phyloP scores from a whole-genome alignment of 2,329 filamentous ascomycete species.

The Colletotrichum falcatum region DNA sequence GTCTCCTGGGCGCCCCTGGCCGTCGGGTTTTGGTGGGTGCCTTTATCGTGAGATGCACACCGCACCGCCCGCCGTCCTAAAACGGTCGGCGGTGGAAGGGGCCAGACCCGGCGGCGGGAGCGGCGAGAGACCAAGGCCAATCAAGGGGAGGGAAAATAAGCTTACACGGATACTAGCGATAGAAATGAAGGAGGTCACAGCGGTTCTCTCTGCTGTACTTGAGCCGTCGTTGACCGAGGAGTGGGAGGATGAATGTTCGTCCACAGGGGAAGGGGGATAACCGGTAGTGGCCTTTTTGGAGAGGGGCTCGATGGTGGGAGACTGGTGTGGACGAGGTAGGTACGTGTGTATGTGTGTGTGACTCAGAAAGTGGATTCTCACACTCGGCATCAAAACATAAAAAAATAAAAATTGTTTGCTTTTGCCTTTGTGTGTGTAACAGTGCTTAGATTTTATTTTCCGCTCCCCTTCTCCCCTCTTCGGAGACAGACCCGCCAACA shows the following conservation, averaged over 20 bases:
- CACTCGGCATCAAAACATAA: neutral
- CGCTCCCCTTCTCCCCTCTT: neutral
- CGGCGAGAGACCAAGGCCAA: neutral
- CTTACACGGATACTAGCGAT: slow-evolving; percentile 20
- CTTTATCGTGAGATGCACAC: slow-evolving; percentile 21
- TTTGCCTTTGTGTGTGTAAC: neutral
- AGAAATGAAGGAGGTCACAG: slow-evolving; percentile 7
- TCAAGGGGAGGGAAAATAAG: slow-evolving; percentile 18
- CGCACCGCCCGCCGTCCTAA: slow-evolving; percentile 4
- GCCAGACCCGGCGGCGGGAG: neutral
- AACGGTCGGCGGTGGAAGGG: slow-evolving; percentile 7
- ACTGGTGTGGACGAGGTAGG: neutral
- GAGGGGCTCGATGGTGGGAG: neutral
- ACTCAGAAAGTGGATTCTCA: slow-evolving; percentile 28
- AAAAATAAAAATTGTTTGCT: slow-evolving; percentile 16
- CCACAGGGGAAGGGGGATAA: slow-evolving; percentile 38
- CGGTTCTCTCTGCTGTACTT: slow-evolving; percentile 27
- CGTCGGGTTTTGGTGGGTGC: slow-evolving; percentile 4
- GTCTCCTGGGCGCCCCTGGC: neutral
- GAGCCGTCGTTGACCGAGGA: slow-evolving; percentile 41
- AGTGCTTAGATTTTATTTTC: neutral
- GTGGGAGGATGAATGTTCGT: slow-evolving; percentile 40
- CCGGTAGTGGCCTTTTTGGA: slow-evolving; percentile 25
- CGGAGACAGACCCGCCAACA: slow-evolving; percentile 31
- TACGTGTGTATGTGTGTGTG: slow-evolving; percentile 24